phyloP scores from a whole-genome alignment of 2,329 filamentous ascomycete species.

The Fusarium sp. region DNA sequence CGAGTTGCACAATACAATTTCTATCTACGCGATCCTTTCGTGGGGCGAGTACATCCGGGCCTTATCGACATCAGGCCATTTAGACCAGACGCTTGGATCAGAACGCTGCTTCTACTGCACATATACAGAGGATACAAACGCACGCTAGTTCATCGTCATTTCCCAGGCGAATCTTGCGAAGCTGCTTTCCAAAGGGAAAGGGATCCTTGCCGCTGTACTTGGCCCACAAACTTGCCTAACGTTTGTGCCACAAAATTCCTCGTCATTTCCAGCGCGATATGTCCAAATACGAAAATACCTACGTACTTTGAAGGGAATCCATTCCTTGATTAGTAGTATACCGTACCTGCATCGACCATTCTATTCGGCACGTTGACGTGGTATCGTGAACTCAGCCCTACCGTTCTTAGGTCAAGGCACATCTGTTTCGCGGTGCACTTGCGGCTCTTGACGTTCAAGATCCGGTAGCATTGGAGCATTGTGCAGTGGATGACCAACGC shows the following conservation, averaged over 20 bases:
- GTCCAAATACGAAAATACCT: constrained; percentile 39
- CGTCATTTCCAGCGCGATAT: constrained; percentile 25
- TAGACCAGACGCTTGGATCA: constrained; percentile 29
- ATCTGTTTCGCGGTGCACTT: constrained; percentile 33
- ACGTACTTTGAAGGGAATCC: constrained; percentile 35
- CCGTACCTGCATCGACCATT: constrained; percentile 18
- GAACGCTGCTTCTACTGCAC: constrained; percentile 36
- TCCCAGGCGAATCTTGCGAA: constrained; percentile 34
- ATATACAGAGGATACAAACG: constrained; percentile 26
- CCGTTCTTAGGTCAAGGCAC: constrained; percentile 27
- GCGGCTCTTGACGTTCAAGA: constrained; percentile 32
- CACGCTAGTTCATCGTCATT: constrained; percentile 43
- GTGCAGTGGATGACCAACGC: constrained; percentile 33
- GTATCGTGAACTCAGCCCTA: constrained; percentile 42
- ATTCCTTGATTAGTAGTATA: constrained; percentile 20
- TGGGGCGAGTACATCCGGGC: constrained; percentile 27
- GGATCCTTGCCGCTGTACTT: constrained; percentile 40
- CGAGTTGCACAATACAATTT: constrained; percentile 21
- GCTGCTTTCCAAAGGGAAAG: constrained; percentile 29
- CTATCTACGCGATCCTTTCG: constrained; percentile 11
- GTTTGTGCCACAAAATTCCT: constrained; percentile 35
- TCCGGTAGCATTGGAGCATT: constrained; percentile 35
- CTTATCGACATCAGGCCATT: constrained; percentile 41
- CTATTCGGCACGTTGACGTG: constrained; percentile 30
- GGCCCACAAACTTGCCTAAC: constrained; percentile 33